Percentiles rank a stretch among this genome's conserved stretches.
phyloP scores from a whole-genome alignment of 1,284 basidiomycete genomes.

The Calocybe gambosa region DNA sequence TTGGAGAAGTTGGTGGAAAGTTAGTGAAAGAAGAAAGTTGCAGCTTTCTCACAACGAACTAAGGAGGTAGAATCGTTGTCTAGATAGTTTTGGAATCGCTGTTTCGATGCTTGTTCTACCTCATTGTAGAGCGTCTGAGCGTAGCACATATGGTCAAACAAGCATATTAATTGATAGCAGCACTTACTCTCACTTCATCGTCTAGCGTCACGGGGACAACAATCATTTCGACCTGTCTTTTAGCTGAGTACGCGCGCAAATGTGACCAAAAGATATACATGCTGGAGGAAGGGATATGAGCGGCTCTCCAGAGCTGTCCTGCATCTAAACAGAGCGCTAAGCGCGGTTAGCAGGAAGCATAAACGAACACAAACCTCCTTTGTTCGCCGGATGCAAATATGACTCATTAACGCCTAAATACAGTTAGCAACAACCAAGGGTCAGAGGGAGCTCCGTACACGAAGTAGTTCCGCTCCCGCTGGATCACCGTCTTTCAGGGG shows the following conservation, averaged over 20 bases:
- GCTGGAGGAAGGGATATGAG: conserved; percentile 76
- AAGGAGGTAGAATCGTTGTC: conserved; percentile 34
- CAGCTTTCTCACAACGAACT: conserved; percentile 21
- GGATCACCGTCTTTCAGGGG: conserved; percentile 66
- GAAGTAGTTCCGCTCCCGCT: conserved; percentile 63
- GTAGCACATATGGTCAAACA: background rate
- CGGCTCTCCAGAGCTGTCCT: conserved; percentile 67
- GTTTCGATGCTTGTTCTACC: conserved; percentile 58
- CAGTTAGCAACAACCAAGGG: conserved; percentile 12
- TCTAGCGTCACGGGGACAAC: conserved; percentile 65
- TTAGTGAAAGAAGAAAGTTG: background rate
- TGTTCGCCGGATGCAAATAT: conserved; percentile 78
- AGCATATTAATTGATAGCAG: background rate
- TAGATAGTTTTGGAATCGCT: conserved; percentile 58
- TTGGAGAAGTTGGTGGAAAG: conserved; percentile 21
- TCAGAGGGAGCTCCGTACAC: conserved; percentile 35
- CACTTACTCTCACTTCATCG: conserved; percentile 57
- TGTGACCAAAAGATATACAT: conserved; percentile 14
- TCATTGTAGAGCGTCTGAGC: conserved; percentile 67
- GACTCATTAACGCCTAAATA: conserved; percentile 72
- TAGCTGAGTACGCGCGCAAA: background rate
- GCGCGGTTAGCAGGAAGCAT: background rate
- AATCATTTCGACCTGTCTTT: conserved; percentile 61
- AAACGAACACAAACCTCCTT: conserved; percentile 59
- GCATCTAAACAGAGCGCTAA: conserved; percentile 49